A percentile compares a stretch with the other conserved stretches of the same genome.
phyloP scores from a whole-genome alignment of 768 basidiomycete species.

The Mycena belliarum region DNA sequence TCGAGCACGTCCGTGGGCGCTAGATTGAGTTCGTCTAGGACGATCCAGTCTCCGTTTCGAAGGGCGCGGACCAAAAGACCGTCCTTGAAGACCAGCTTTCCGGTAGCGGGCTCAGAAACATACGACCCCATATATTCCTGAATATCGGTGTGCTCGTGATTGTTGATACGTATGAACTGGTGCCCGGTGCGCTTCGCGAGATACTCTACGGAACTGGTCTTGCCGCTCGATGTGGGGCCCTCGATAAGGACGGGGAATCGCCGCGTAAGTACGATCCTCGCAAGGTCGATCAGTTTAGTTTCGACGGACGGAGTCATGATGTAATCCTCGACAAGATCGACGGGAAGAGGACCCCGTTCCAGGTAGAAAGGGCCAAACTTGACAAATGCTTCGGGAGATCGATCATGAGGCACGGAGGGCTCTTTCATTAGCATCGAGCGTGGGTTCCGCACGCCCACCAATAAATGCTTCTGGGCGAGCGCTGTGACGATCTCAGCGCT shows the following conservation, averaged over 20 bases:
- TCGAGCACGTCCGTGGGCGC: conserved; percentile 98
- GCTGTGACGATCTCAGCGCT: conserved; percentile 67
- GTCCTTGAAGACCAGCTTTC: conserved; percentile 94
- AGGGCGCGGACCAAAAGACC: conserved; percentile 92
- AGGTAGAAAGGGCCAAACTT: conserved; percentile 93
- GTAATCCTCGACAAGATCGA: conserved; percentile 74
- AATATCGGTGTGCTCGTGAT: conserved; percentile 99
- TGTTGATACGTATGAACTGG: conserved; percentile 96
- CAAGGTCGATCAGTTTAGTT: conserved; percentile 90
- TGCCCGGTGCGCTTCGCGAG: conserved; percentile 92
- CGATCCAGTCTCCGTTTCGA: conserved; percentile 93
- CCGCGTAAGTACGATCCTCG: conserved; percentile 84
- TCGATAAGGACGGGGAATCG: conserved; percentile 95
- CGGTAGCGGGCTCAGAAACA: conserved; percentile 86
- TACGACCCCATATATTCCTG: conserved; percentile 99
- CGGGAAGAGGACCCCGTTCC: conserved; percentile 69
- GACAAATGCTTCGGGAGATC: conserved; percentile 57
- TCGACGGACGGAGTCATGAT: conserved; percentile 96
- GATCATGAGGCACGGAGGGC: conserved; percentile 52
- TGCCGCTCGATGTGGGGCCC: conserved; percentile 96
- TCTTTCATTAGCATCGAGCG: conserved; percentile 73
- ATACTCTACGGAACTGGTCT: conserved; percentile 96
- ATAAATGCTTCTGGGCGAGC: conserved; percentile 82
- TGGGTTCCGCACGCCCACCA: conserved; percentile 78
- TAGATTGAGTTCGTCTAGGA: conserved; percentile 95